These are phyloP conservation scores for Batkoa obscura DNA, from an alignment of 371 early-diverging fungal genomes.

Conservation along the genomic window DNA sequence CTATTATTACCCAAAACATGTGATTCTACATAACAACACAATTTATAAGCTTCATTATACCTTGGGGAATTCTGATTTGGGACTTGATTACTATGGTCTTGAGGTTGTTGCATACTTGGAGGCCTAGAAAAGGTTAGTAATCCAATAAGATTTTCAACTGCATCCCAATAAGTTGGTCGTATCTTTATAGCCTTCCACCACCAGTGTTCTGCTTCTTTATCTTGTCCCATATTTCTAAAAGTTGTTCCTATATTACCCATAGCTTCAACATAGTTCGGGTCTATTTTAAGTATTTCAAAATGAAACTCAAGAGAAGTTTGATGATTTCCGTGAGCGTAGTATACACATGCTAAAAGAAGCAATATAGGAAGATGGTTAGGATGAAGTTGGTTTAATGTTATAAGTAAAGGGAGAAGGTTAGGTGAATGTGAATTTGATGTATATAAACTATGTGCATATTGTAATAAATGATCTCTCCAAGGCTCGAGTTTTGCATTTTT, in stretches of 20 bases:
- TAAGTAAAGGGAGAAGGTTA: slow-evolving; percentile 23
- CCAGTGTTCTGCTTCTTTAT: slow-evolving; percentile 58
- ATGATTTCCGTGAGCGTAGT: slow-evolving; percentile 56
- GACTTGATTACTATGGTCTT: neutral
- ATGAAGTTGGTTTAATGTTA: slow-evolving; percentile 37
- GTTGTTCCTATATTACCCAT: slow-evolving; percentile 87
- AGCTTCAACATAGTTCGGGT: slow-evolving; percentile 73
- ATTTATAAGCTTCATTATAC: slow-evolving; percentile 52
- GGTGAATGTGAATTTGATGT: slow-evolving; percentile 32
- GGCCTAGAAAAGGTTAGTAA: slow-evolving; percentile 38
- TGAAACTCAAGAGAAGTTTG: slow-evolving; percentile 57
- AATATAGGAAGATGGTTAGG: slow-evolving; percentile 59
- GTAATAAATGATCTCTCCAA: slow-evolving; percentile 32
- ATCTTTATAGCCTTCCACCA: slow-evolving; percentile 71
- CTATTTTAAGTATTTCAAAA: slow-evolving; percentile 51
- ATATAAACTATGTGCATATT: slow-evolving; percentile 44
- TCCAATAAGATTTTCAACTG: slow-evolving; percentile 69
- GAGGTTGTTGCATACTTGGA: neutral
- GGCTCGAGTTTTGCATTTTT: slow-evolving; percentile 10
- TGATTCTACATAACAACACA: slow-evolving; percentile 61
- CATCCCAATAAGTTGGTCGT: slow-evolving; percentile 83
- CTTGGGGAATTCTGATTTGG: slow-evolving; percentile 19
- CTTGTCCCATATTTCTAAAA: slow-evolving; percentile 50
- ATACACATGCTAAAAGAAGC: slow-evolving; percentile 67
- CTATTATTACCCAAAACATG: slow-evolving; percentile 22